Conservation (phyloP, 495 filamentous ascomycete species). For the Penicillium roqueforti region DNA sequence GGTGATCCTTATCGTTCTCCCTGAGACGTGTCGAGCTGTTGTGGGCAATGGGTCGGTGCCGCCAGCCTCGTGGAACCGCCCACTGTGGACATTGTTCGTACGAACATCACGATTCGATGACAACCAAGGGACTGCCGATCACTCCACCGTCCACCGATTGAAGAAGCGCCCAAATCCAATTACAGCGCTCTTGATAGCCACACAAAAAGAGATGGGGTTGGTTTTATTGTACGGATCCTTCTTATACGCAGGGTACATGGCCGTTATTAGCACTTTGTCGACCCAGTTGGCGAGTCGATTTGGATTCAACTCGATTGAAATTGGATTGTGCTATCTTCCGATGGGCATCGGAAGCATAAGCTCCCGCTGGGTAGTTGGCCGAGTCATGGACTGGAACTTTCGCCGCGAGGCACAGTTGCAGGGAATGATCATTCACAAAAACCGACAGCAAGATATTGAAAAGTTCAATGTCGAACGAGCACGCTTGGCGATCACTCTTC, state of each 20-base stretch:
- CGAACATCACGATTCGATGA: slow-evolving; percentile 9
- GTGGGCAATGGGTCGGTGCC: slow-evolving; percentile 47
- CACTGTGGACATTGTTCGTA: slow-evolving; percentile 21
- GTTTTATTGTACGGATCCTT: slow-evolving; percentile 34
- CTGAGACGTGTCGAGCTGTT: slow-evolving; percentile 28
- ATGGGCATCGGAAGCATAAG: slow-evolving; percentile 38
- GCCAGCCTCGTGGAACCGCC: slow-evolving; percentile 37
- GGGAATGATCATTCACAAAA: slow-evolving; percentile 31
- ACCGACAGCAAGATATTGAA: slow-evolving; percentile 39
- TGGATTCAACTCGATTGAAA: slow-evolving; percentile 38
- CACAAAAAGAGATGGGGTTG: slow-evolving; percentile 35
- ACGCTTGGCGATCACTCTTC: slow-evolving; percentile 34
- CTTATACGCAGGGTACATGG: slow-evolving; percentile 22
- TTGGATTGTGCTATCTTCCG: slow-evolving; percentile 47
- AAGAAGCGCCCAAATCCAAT: slow-evolving; percentile 26
- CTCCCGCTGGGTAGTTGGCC: slow-evolving; percentile 32
- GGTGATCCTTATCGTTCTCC: no score
- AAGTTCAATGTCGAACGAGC: slow-evolving; percentile 39
- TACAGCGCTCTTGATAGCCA: slow-evolving; percentile 30
- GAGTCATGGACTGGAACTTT: slow-evolving; percentile 42
- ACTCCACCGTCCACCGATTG: slow-evolving; percentile 11
- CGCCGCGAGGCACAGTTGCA: slow-evolving; percentile 29
- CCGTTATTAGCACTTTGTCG: slow-evolving; percentile 30
- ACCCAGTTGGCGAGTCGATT: slow-evolving; percentile 32
- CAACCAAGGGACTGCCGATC: slow-evolving; percentile 1